Conservation (phyloP, 2,329 filamentous ascomycete genomes). For the Taxawa tesnikishii region DNA sequence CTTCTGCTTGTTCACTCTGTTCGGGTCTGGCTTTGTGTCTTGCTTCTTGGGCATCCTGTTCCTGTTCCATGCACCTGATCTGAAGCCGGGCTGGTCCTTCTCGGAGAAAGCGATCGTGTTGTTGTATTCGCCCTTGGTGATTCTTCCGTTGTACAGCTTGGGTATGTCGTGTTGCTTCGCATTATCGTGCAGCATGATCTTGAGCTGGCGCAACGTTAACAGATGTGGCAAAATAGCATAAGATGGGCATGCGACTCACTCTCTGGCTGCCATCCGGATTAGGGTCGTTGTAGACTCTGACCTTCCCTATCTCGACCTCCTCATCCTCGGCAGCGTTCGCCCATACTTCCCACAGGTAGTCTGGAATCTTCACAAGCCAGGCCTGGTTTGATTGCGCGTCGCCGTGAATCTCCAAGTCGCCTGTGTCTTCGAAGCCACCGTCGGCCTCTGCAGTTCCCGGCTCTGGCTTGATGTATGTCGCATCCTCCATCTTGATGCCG, state of each 20-base stretch:
- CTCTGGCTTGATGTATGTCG: conserved; percentile 22
- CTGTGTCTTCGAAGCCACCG: conserved; percentile 31
- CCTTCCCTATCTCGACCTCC: conserved; percentile 68
- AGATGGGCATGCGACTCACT: not conserved
- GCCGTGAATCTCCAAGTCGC: conserved; percentile 21
- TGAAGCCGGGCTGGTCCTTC: conserved; percentile 75
- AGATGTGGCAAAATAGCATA: not conserved
- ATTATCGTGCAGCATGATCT: conserved; percentile 56
- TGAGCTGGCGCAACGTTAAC: conserved; percentile 11
- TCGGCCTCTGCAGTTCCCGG: conserved; percentile 22
- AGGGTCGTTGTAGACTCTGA: conserved; percentile 35
- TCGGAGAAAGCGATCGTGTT: conserved; percentile 93
- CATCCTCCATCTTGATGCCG: conserved; percentile 27
- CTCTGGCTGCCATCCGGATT: conserved; percentile 7
- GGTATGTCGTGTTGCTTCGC: conserved; percentile 63
- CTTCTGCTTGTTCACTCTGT: conserved; percentile 13
- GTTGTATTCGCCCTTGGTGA: conserved; percentile 53
- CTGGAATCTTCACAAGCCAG: conserved; percentile 69
- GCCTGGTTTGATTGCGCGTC: conserved; percentile 10
- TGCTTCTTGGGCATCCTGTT: conserved; percentile 12
- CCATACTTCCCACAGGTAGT: conserved; percentile 74
- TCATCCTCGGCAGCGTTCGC: conserved; percentile 63
- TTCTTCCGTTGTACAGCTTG: conserved; percentile 74
- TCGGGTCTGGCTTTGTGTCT: conserved; percentile 1
- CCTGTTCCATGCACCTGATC: conserved; percentile 17